phyloP scores from a whole-genome alignment of 768 basidiomycete species.

The Podaxis sp. region DNA sequence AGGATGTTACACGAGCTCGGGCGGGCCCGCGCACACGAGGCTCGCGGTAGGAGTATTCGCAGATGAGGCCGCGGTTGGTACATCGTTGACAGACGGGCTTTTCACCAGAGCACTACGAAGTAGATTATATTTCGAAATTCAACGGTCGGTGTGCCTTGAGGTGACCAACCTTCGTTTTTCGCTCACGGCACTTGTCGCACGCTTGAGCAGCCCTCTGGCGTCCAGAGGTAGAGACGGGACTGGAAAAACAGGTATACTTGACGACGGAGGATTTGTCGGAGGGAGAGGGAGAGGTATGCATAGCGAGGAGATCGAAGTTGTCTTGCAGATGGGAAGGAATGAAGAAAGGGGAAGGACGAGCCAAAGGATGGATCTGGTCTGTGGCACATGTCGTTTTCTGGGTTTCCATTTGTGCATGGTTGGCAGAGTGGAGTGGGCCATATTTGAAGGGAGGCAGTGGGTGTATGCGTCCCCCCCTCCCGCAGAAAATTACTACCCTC shows the following conservation, averaged over 20 bases:
- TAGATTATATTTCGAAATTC: neutral
- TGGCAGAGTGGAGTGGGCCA: neutral
- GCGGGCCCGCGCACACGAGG: constrained; percentile 28
- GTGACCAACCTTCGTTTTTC: constrained; percentile 50
- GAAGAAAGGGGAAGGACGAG: neutral
- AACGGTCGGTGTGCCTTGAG: neutral
- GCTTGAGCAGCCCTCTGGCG: constrained; percentile 49
- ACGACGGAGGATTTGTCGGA: neutral
- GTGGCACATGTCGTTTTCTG: constrained; percentile 8
- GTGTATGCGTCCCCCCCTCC: neutral
- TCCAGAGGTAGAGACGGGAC: constrained; percentile 33
- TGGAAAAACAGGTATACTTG: constrained; percentile 6
- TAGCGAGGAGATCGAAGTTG: neutral
- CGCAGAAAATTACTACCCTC: constrained; percentile 6
- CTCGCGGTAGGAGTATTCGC: constrained; percentile 42
- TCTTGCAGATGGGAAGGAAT: neutral
- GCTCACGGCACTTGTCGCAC: constrained; percentile 52
- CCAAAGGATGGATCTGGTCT: neutral
- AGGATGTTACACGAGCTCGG: constrained; percentile 20
- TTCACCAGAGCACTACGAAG: constrained; percentile 50
- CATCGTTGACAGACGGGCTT: constrained; percentile 51
- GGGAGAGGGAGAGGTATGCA: neutral
- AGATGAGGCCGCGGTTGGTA: constrained; percentile 41
- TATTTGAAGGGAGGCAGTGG: constrained; percentile 6
- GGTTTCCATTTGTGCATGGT: constrained; percentile 2